Conservation (phyloP, 1,284 basidiomycete genomes). For the Papiliotrema fonsecae region DNA sequence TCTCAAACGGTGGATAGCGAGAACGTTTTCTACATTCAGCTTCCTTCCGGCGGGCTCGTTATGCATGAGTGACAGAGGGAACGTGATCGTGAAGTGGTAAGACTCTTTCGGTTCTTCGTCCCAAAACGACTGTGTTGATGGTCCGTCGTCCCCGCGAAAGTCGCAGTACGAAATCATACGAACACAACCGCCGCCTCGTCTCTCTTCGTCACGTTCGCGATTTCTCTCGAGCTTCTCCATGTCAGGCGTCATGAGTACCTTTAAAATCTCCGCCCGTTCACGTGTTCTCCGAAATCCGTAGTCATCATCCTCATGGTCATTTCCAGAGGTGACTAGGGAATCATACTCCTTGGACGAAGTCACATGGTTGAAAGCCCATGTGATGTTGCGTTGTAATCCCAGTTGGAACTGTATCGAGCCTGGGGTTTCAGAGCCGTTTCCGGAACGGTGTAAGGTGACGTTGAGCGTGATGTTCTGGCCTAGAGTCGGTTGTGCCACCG, state of each 20-base stretch:
- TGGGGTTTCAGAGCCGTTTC: constrained; percentile 24
- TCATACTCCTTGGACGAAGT: constrained; percentile 2
- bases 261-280: too few relatives aligned
- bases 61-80: not conserved
- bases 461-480: constrained; percentile 14
- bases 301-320: too few relatives aligned
- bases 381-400: constrained; percentile 2
- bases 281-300: too few relatives aligned
- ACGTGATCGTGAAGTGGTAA: not conserved
- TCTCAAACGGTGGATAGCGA: constrained; percentile 10
- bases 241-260: not conserved
- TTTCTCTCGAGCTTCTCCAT: not conserved
- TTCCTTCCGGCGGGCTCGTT: not conserved
- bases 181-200: too few relatives aligned
- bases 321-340: too few relatives aligned
- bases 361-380: constrained; percentile 10
- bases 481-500: constrained; percentile 2
- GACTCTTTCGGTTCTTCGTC: not conserved
- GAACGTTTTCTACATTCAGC: not conserved
- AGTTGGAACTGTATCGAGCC: constrained; percentile 7
- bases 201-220: too few relatives aligned
- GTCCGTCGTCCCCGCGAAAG: too few relatives aligned
- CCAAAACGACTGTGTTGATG: too few relatives aligned
- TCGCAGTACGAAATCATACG: too few relatives aligned
- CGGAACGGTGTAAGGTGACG: constrained; percentile 13